Evolutionary conservation across 2,329 filamentous ascomycete genomes (phyloP).

Genomic region (Epichloe uncinata): DNA sequence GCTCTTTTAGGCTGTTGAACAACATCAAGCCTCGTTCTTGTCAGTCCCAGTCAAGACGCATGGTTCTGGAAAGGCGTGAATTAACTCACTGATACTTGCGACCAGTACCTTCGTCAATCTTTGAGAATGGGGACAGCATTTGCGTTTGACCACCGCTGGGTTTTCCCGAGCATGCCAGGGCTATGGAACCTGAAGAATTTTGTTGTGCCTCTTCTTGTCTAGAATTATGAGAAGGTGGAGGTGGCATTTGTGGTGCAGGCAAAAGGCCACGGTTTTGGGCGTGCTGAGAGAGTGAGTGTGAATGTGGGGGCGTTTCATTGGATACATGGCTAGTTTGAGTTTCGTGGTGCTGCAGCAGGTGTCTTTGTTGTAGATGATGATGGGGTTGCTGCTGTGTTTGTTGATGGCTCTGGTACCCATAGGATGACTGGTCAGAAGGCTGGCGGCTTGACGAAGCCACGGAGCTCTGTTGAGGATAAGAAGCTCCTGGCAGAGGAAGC

Average conservation of each 20-base stretch:
- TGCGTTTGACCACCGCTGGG: constrained; percentile 8
- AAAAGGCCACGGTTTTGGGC: constrained; percentile 5
- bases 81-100: constrained; percentile 22
- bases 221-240: constrained; percentile 7
- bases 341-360: constrained; percentile 11
- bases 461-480: constrained; percentile 13
- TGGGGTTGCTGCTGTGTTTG: constrained; percentile 3
- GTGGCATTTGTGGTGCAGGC: constrained; percentile 8
- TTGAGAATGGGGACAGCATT: constrained; percentile 17
- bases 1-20: constrained; percentile 86
- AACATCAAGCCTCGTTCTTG: constrained; percentile 49
- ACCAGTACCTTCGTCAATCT: constrained; percentile 21
- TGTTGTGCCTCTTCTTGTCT: constrained; percentile 12
- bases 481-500: constrained; percentile 14
- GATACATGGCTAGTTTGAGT: not conserved
- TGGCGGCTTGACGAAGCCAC: constrained; percentile 13
- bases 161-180: constrained; percentile 7
- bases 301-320: constrained; percentile 7
- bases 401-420: constrained; percentile 6
- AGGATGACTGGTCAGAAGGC: not conserved
- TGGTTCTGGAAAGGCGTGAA: not conserved
- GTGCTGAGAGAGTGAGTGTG: constrained; percentile 9
- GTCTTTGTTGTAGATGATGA: constrained; percentile 4
- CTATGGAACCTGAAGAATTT: not conserved
- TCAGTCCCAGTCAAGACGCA: constrained; percentile 8